phyloP scores from a whole-genome alignment of 805 yeast species.

The Maudiozyma serrabonitensis region DNA sequence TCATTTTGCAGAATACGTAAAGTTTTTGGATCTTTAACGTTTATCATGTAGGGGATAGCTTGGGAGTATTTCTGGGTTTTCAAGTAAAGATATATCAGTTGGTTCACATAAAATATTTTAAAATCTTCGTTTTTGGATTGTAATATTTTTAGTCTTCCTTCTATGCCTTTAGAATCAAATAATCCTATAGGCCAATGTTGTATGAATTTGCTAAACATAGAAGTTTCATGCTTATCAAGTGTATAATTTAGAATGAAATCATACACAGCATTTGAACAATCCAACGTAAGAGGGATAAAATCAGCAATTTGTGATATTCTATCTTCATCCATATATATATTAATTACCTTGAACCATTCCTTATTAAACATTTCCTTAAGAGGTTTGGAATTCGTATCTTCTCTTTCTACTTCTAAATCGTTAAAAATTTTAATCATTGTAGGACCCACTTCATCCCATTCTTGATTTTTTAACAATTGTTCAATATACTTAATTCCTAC shows the following conservation, averaged over 20 bases:
- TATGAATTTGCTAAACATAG: constrained; percentile 35
- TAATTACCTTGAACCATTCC: constrained; percentile 62
- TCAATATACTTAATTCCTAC: constrained; percentile 50
- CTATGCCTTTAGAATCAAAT: constrained; percentile 39
- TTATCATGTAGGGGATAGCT: constrained; percentile 58
- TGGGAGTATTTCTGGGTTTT: constrained; percentile 45
- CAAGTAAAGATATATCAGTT: constrained; percentile 45
- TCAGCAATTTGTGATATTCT: constrained; percentile 40
- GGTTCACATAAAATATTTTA: constrained; percentile 30
- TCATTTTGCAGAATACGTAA: constrained; percentile 50
- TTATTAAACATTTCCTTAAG: constrained; percentile 15
- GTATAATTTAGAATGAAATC: constrained; percentile 40
- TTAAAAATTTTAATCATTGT: constrained; percentile 20
- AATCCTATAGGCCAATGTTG: constrained; percentile 48
- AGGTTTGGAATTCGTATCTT: background rate
- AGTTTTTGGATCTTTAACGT: constrained; percentile 43
- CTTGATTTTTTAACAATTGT: constrained; percentile 30
- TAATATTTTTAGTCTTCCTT: constrained; percentile 37
- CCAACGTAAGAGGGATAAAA: constrained; percentile 43
- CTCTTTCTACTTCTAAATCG: background rate
- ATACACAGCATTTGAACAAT: constrained; percentile 34
- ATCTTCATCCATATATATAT: constrained; percentile 39
- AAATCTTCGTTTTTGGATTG: constrained; percentile 29
- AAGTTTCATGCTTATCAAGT: constrained; percentile 29
- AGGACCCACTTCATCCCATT: constrained; percentile 46